Conservation (phyloP, 768 basidiomycete genomes). For the Termitomyces sp. region DNA sequence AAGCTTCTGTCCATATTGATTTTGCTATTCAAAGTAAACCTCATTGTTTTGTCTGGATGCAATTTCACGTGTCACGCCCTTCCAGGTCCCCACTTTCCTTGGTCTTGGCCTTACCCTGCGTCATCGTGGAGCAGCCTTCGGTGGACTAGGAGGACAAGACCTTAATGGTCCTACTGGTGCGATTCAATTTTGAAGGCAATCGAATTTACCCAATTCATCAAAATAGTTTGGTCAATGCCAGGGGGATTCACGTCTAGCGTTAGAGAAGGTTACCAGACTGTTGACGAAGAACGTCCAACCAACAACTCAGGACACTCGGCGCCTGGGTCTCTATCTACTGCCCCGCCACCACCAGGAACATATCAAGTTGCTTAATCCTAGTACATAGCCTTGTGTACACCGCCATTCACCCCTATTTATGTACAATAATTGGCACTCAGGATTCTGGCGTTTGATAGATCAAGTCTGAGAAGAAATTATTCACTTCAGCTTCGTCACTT, state of each 20-base stretch:
- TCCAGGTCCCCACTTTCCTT: conserved; percentile 55
- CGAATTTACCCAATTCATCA: conserved; percentile 3
- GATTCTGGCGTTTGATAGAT: conserved; percentile 7
- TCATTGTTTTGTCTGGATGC: background rate
- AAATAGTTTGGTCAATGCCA: conserved; percentile 75
- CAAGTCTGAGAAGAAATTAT: conserved; percentile 2
- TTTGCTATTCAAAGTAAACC: conserved; percentile 49
- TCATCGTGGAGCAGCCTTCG: conserved; percentile 51
- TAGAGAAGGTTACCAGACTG: conserved; percentile 56
- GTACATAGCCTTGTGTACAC: background rate
- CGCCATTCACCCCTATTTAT: background rate
- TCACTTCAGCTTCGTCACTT: conserved; percentile 1
- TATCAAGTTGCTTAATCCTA: conserved; percentile 35
- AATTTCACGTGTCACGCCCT: background rate
- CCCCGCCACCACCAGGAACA: conserved; percentile 24
- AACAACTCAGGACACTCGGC: conserved; percentile 20
- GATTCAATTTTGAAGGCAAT: conserved; percentile 4
- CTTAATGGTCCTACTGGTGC: conserved; percentile 52
- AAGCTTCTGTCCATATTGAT: conserved; percentile 50
- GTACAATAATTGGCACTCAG: background rate
- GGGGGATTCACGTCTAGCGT: conserved; percentile 56
- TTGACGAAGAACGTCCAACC: conserved; percentile 43
- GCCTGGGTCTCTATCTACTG: conserved; percentile 19
- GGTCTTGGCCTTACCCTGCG: conserved; percentile 46
- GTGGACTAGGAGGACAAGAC: conserved; percentile 41